A percentile compares a stretch with the other conserved stretches of the same genome.
phyloP scores from a whole-genome alignment of 306 rosid species.

The Vicia faba region DNA sequence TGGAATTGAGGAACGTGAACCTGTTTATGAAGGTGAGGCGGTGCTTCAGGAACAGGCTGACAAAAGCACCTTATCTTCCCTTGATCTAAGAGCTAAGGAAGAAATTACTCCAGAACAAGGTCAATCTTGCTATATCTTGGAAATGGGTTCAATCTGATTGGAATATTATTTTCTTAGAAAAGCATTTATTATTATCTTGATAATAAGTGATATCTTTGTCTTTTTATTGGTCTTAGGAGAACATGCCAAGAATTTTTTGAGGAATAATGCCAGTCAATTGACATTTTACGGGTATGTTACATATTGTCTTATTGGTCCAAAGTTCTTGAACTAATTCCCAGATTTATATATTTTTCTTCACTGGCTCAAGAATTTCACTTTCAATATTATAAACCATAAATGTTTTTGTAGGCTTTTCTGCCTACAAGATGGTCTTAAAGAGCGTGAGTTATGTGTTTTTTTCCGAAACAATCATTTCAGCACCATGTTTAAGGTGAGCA shows the following conservation, averaged over 20 bases:
- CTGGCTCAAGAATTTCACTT: conserved; percentile 20
- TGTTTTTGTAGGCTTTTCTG: conserved; percentile 79
- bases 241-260: conserved; percentile 74
- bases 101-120: conserved; percentile 83
- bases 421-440: conserved; percentile 95
- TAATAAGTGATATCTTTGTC: conserved; percentile 14
- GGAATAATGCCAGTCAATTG: conserved; percentile 91
- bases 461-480: conserved; percentile 99
- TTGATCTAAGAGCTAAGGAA: conserved; percentile 51
- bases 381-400: conserved; percentile 24
- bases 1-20: conserved; percentile 64
- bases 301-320: conserved; percentile 18
- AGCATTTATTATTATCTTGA: conserved; percentile 32
- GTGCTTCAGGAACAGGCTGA: conserved; percentile 84
- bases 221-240: conserved; percentile 69
- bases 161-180: conserved; percentile 26
- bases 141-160: conserved; percentile 22
- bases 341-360: conserved; percentile 23
- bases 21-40: conserved; percentile 93
- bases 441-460: conserved; percentile 92
- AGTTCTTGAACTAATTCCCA: conserved; percentile 26
- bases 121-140: conserved; percentile 38
- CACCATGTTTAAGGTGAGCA: conserved; percentile 97
- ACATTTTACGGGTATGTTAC: conserved; percentile 77
- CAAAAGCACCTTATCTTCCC: conserved; percentile 56